Conservation (phyloP, 1,284 basidiomycete genomes). For the Trichosporon faecale region DNA sequence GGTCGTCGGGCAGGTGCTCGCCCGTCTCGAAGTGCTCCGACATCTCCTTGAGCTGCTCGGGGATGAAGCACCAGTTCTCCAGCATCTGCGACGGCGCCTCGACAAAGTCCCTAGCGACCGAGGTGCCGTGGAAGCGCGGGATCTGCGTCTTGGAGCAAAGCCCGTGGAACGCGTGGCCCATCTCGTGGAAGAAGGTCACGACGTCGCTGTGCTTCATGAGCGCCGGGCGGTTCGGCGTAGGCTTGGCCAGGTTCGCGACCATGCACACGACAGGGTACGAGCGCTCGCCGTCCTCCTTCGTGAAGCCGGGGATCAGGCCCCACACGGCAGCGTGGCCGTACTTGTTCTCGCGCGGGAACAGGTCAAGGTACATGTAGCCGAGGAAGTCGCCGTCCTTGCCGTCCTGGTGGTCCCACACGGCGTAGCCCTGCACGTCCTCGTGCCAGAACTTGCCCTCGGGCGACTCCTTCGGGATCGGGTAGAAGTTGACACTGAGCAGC, state of each 20-base stretch:
- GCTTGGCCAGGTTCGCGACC: constrained; percentile 60
- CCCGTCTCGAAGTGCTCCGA: constrained; percentile 26
- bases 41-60: constrained; percentile 29
- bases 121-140: constrained; percentile 72
- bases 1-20: constrained; percentile 25
- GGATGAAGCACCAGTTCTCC: constrained; percentile 66
- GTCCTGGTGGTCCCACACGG: constrained; percentile 40
- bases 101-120: constrained; percentile 64
- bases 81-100: constrained; percentile 86
- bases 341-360: constrained; percentile 80
- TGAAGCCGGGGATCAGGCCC: constrained; percentile 57
- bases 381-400: constrained; percentile 61
- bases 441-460: constrained; percentile 25
- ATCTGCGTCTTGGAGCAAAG: constrained; percentile 69
- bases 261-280: constrained; percentile 48
- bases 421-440: constrained; percentile 25
- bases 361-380: constrained; percentile 78
- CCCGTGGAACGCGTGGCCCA: constrained; percentile 85
- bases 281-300: constrained; percentile 28
- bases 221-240: constrained; percentile 65
- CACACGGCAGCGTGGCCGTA: constrained; percentile 85
- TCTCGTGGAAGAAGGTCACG: constrained; percentile 54
- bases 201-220: constrained; percentile 59
- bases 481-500: constrained; percentile 26
- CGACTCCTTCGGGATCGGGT: constrained; percentile 19